These are phyloP conservation scores for Musa acuminata DNA, from an alignment of 176 grass and related monocot genomes.

Conservation along the genomic window DNA sequence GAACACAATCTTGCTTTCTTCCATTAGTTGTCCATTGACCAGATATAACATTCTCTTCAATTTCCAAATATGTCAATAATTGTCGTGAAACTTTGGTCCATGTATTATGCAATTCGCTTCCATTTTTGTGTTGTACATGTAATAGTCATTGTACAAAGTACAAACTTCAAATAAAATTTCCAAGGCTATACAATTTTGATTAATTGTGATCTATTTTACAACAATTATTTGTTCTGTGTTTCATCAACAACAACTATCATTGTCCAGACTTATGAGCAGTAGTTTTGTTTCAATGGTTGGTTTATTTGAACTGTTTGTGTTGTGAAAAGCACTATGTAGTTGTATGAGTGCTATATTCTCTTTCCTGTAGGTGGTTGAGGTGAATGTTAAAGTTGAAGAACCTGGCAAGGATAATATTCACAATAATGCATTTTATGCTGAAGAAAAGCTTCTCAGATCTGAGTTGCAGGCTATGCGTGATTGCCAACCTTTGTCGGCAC, in stretches of 20 bases:
- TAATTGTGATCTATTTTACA: background rate
- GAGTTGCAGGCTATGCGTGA: slow-evolving; percentile 97
- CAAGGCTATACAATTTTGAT: too few species aligned
- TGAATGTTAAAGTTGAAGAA: slow-evolving; percentile 86
- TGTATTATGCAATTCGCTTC: too few species aligned
- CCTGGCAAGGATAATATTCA: slow-evolving; percentile 84
- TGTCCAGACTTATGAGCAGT: background rate
- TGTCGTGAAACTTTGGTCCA: too few species aligned
- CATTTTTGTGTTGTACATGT: too few species aligned
- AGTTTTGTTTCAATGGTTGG: too few species aligned
- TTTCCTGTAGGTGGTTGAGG: slow-evolving; percentile 69
- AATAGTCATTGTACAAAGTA: too few species aligned
- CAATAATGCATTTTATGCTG: slow-evolving; percentile 92
- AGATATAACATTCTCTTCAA: too few species aligned
- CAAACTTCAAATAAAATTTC: too few species aligned
- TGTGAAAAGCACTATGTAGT: background rate
- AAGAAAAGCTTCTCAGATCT: slow-evolving; percentile 79
- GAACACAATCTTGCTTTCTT: too few species aligned
- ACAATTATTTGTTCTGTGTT: background rate
- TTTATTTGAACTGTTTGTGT: background rate
- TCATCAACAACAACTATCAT: background rate
- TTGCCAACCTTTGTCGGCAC: slow-evolving; percentile 68
- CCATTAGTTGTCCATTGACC: too few species aligned
- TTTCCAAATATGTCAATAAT: too few species aligned
- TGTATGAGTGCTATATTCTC: slow-evolving; percentile 3